Base-by-base conservation (phyloP, 2,329 filamentous ascomycete genomes). In the Elsinoe ampelina region DNA sequence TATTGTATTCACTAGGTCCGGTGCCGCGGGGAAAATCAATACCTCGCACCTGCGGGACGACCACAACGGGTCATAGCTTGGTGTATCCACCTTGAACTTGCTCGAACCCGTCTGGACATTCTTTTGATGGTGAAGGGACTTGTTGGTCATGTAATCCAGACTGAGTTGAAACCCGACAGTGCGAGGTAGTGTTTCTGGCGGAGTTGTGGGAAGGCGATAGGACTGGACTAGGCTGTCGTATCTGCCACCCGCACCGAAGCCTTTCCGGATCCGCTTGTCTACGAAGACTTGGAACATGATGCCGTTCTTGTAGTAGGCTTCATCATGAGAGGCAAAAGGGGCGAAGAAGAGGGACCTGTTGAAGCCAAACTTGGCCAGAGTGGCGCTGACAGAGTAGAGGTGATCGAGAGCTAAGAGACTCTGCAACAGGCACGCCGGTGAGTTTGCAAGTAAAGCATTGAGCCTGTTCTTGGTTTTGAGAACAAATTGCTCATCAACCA, bases 151-250 rank as follows among this genome's bases (percentile, higher is more conserved):
- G 58, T 86, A 83, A 64, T 96, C 91, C 83, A 91, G 95, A 20
- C 87, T 87, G 39, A 97, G 75, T 65, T 90, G 95, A 67, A 97
- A 92, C 1, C 95, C 93, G 10, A 97, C 93, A 4, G 89, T 92
- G 67, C 95, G 89, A 17, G 26, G 41, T 30, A 22, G 22, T 26
- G 32, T 2, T 8, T 35, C 20, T 2, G 43, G 30, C 15, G 34
- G 52, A 13, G 39, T 39, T 11, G 52, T 57, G 4, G 50, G 35
- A 30, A 54, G 59, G 7, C 85, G 81, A 66, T 95, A 87, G 59
- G 95, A 87, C 67, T 84, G 84, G 61, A 98, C 92, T 17, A 98
- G 75, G 48, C 83, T 83, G 68, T 98, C 95, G 68, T 98, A 98
- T 50, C 93, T 83, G 2, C 93, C 93, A 52, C 95, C 93, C 32